A percentile compares a stretch with the other conserved stretches of the same genome.
phyloP scores from a whole-genome alignment of 257 asterid genomes.

The Cinchona pubescens region DNA sequence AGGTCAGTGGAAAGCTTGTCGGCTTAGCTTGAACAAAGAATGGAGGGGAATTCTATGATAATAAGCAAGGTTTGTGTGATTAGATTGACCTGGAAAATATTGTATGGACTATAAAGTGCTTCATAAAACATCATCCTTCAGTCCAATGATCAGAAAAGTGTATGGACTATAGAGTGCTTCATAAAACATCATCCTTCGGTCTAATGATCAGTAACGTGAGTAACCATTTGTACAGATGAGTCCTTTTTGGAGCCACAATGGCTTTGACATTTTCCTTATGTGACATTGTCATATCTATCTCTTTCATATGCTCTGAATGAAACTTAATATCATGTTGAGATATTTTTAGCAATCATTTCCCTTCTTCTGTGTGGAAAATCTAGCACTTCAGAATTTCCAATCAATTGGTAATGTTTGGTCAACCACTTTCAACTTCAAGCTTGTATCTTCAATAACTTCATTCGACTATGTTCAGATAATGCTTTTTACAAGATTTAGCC shows the following conservation, averaged over 20 bases:
- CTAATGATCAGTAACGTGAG: not conserved
- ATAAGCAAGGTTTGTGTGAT: constrained; percentile 2
- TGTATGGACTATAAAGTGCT: too few species aligned
- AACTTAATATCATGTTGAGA: too few species aligned
- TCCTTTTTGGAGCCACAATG: constrained; percentile 5
- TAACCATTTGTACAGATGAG: constrained; percentile 16
- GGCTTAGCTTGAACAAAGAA: constrained; percentile 54
- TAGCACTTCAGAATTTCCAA: not conserved
- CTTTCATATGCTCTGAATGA: not conserved
- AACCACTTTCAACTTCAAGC: not conserved
- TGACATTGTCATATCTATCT: not conserved
- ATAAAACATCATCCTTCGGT: not conserved
- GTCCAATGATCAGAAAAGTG: not conserved
- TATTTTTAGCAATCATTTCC: not conserved
- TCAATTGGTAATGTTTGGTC: not conserved
- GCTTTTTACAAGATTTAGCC: too few species aligned
- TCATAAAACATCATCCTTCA: not conserved
- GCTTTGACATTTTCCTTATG: not conserved
- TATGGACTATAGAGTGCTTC: not conserved
- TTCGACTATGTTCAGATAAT: not conserved
- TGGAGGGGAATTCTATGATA: not conserved
- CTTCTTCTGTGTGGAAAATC: not conserved
- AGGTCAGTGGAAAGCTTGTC: constrained; percentile 84
- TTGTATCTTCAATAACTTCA: not conserved
- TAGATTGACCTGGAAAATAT: constrained; percentile 6